These are phyloP conservation scores for Pseudomonodictys pantanalensis DNA, from an alignment of 495 filamentous ascomycete genomes.

Conservation along the genomic window DNA sequence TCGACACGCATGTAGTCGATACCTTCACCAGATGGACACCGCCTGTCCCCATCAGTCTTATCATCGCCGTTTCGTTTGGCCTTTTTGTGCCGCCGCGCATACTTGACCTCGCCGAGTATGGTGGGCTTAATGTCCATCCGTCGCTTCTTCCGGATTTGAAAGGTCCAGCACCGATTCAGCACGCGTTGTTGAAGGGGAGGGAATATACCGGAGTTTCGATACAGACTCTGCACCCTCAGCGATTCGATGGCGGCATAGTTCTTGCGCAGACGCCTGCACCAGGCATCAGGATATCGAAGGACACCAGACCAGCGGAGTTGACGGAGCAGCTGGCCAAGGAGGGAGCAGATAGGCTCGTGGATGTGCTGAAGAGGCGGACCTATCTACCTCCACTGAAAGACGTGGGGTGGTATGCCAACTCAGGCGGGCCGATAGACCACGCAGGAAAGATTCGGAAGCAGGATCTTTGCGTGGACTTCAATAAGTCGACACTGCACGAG, in stretches of 20 bases:
- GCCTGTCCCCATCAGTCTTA: constrained; percentile 61
- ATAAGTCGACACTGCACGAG: constrained; percentile 47
- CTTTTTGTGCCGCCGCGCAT: constrained; percentile 79
- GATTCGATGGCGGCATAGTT: constrained; percentile 75
- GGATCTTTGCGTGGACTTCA: constrained; percentile 50
- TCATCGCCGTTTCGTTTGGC: constrained; percentile 95
- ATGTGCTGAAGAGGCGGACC: constrained; percentile 46
- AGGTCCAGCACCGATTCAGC: constrained; percentile 65
- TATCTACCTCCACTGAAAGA: constrained; percentile 52
- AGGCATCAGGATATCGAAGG: constrained; percentile 49
- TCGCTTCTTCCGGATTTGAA: constrained; percentile 85
- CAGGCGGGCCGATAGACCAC: constrained; percentile 6
- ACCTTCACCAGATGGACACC: constrained; percentile 29
- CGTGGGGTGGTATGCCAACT: constrained; percentile 22
- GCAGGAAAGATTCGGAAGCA: constrained; percentile 24
- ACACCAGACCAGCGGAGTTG: constrained; percentile 38
- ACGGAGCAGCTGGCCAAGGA: constrained; percentile 45
- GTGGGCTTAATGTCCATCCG: constrained; percentile 90
- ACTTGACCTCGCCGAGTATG: constrained; percentile 66
- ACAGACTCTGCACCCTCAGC: constrained; percentile 72
- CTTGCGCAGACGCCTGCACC: constrained; percentile 63
- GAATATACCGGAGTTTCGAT: constrained; percentile 68
- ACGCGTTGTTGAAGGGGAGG: constrained; percentile 62
- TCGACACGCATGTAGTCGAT: constrained; percentile 21
- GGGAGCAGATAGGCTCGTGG: constrained; percentile 37